Evolutionary conservation across 306 rosid genomes (phyloP), one percentile per base, ranked within the genome.

Genomic region (Glycine tomentella): DNA sequence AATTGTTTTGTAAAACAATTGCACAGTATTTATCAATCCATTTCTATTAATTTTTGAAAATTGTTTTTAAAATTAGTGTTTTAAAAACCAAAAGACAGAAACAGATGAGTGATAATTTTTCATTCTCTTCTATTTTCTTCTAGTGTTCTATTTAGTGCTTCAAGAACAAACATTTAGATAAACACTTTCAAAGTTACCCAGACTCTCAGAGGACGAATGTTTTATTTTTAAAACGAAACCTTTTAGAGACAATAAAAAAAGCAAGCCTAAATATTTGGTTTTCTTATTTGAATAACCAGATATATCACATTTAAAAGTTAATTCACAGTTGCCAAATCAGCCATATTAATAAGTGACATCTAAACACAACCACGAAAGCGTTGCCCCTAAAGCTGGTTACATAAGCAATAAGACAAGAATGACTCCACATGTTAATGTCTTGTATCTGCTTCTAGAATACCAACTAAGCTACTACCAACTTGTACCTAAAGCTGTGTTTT

Each of bases 361-460:
- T 6, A 57, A 74, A 15, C 33, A 51, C 79, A 84, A 69, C 78
- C 67, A 59, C 10, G 3, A 67, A 58, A 61, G 61, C n/a, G 44
- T 14, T 79, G 38, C 59, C 38, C 5, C 34, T 52, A 4, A 36
- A 68, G 49, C 68, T 79, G 70, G 72, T 58, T 74, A 34, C 49
- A 58, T 33, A 70, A 50, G 70, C 45, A 68, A 61, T 61, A 57
- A 10, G 49, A 25, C 50, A 49, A 33, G 10, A 72, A 65, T 57
- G 65, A 20, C 59, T 80, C 71, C 83, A 83, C 76, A 65, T 58
- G 16, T 25, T 65, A 64, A 13, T 72, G 58, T 63, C 63, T 14
- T 64, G 25, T 38, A 55, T 46, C 61, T 51, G 25, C 58, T 75
- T 40, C 70, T 20, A 77, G 68, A 61, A 50, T 66, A 40, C 52